Percentiles rank a stretch among this genome's conserved stretches.
Evolutionary conservation across 2,329 filamentous ascomycete genomes (phyloP).

Genomic region (Phyllosticta paracitricarpa): DNA sequence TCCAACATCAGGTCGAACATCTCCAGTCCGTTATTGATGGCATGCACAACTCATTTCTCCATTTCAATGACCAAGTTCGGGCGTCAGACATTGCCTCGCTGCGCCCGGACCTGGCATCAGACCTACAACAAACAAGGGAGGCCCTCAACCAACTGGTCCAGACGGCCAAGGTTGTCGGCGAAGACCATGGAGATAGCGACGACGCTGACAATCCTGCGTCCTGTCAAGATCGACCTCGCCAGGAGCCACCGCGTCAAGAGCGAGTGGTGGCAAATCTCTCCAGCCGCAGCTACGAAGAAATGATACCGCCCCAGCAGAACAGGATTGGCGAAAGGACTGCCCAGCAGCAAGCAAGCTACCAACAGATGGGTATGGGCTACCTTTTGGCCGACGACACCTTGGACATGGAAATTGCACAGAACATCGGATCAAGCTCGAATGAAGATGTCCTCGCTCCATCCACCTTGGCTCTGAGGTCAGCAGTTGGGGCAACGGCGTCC

Average conservation of each 20-base stretch:
- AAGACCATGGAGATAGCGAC: constrained; percentile 16
- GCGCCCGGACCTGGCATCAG: constrained; percentile 47
- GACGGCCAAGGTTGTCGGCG: constrained; percentile 24
- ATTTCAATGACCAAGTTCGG: constrained; percentile 39
- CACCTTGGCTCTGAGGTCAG: neutral
- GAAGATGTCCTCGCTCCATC: neutral
- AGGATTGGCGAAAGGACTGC: constrained; percentile 14
- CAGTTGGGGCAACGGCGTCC: neutral
- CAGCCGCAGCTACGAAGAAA: constrained; percentile 6
- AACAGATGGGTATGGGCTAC: constrained; percentile 13
- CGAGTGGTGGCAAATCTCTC: constrained; percentile 16
- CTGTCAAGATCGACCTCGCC: neutral
- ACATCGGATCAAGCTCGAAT: neutral
- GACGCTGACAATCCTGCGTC: constrained; percentile 20
- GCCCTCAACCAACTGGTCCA: constrained; percentile 49
- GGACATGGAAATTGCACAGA: neutral
- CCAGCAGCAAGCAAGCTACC: neutral
- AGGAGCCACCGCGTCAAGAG: neutral
- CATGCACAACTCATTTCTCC: constrained; percentile 63
- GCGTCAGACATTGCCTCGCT: constrained; percentile 46
- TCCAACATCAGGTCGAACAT: constrained; percentile 60
- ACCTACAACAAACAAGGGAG: constrained; percentile 48
- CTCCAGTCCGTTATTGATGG: constrained; percentile 61
- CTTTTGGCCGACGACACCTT: neutral
- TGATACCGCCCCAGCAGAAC: constrained; percentile 24